Conservation (phyloP, 768 basidiomycete genomes). For the Thelephora aurantiotincta region DNA sequence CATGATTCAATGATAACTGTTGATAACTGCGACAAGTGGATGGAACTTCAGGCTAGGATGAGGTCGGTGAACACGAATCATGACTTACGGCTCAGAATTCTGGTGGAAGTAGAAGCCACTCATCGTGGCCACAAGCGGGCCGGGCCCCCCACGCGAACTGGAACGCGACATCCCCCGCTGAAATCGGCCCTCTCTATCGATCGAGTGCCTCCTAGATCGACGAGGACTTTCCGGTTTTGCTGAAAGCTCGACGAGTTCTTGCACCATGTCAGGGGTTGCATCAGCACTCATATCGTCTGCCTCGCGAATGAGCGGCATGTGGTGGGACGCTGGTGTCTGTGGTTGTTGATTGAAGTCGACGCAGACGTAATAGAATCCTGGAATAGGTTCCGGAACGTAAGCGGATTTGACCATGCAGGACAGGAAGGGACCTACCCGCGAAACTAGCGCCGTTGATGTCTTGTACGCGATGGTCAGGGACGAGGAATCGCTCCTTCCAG, state of each 20-base stretch:
- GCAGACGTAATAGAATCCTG: conserved; percentile 92
- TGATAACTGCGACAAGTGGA: conserved; percentile 49
- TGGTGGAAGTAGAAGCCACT: conserved; percentile 89
- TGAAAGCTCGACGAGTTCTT: neutral
- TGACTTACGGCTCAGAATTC: conserved; percentile 79
- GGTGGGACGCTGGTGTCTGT: conserved; percentile 8
- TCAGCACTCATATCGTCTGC: neutral
- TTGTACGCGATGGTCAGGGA: conserved; percentile 88
- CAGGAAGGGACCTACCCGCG: conserved; percentile 47
- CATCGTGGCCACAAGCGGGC: conserved; percentile 54
- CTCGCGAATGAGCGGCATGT: conserved; percentile 21
- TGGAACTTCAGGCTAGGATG: conserved; percentile 4
- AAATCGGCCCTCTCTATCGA: conserved; percentile 19
- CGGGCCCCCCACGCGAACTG: conserved; percentile 31
- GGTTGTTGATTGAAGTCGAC: conserved; percentile 74
- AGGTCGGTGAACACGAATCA: neutral
- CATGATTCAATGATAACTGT: conserved; percentile 70
- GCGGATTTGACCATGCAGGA: neutral
- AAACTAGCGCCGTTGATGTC: conserved; percentile 94
- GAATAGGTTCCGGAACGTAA: neutral
- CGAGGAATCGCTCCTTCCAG: conserved; percentile 93
- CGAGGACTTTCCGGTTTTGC: neutral
- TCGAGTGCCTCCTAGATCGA: neutral
- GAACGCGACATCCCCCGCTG: conserved; percentile 21
- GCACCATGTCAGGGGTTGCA: neutral